Base-by-base conservation (phyloP, 768 basidiomycete genomes). In the Chalciporus pseudorubinellus region DNA sequence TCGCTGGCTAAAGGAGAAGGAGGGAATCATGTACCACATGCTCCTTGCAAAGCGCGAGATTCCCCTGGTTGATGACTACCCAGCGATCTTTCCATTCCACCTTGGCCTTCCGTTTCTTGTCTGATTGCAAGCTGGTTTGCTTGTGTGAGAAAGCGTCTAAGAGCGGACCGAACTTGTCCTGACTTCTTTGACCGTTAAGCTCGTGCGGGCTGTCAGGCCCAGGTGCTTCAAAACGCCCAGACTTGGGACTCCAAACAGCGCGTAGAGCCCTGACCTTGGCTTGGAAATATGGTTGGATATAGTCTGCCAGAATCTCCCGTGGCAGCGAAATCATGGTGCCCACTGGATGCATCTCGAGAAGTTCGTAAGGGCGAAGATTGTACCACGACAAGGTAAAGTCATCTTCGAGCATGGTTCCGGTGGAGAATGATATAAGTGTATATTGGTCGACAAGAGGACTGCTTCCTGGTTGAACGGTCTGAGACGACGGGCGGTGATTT, bases 391-490 rank as follows among this genome's bases (percentile, higher is more conserved):
- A 61, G 10, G 72, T 55, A 40, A 77, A 78, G 19, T 85, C 81
- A 60, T 89, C 87, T 59, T 90, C 84, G 26, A 90, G 77, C 13
- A 86, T 67, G 56, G 85, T 77, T 4, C 85, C 85, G 0, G 87
- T 87, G 3, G 85, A 80, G 59, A 84, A 89, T 1, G 83, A 78
- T 16, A 88, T 61, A 12, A 89, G 72, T 0, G 76, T 74, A 64
- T 80, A 84, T 44, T 70, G 69, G 36, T 65, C 59, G 13, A 62
- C 58, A 52, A 70, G 61, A 21, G 67, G 56, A 22, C 50, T 48
- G 39, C 49, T 52, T 2, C 44, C 51, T 0, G 57, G 50, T 18
- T 53, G 50, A 16, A 38, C 5, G n/a, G 51, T 39, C 34, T 45
- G 59, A 13, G 58, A 50, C 10, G 57, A 52, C 45, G 9, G 53